phyloP scores from a whole-genome alignment of 2,329 filamentous ascomycete genomes.

The Ascosphaera acerosa region DNA sequence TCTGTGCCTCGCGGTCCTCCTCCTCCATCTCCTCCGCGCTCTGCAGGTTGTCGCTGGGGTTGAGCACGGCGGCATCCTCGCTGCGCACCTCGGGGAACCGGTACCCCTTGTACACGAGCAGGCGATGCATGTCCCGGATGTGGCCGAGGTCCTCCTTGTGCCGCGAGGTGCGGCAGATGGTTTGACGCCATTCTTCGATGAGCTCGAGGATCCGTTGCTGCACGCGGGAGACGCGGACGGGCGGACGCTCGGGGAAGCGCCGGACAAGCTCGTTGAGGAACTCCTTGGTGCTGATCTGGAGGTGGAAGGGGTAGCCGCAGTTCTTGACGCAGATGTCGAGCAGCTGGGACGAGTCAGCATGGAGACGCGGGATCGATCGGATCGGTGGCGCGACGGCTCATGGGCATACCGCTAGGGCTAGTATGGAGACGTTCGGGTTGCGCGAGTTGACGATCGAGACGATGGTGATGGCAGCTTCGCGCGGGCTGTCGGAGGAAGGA shows the following conservation, averaged over 20 bases:
- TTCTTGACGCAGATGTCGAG: constrained; percentile 99
- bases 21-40: constrained; percentile 98
- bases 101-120: constrained; percentile 93
- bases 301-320: constrained; percentile 94
- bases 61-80: constrained; percentile 88
- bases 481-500: constrained; percentile 35
- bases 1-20: constrained; percentile 82
- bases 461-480: constrained; percentile 81
- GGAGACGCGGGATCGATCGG: constrained; percentile 6
- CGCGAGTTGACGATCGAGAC: constrained; percentile 90
- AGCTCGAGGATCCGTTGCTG: constrained; percentile 83
- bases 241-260: constrained; percentile 81
- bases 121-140: constrained; percentile 88
- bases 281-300: constrained; percentile 96
- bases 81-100: constrained; percentile 75
- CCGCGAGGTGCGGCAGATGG: constrained; percentile 91
- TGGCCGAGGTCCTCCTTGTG: constrained; percentile 96
- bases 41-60: constrained; percentile 87
- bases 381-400: constrained; percentile 1
- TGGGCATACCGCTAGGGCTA: constrained; percentile 44
- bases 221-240: constrained; percentile 60
- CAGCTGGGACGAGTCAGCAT: too few species aligned
- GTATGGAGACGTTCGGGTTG: constrained; percentile 79
- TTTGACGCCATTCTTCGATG: constrained; percentile 95
- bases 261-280: constrained; percentile 96